Percentiles rank a stretch among this genome's conserved stretches.
Conservation (phyloP, 306 rosid genomes). For the Abrus precatorius region DNA sequence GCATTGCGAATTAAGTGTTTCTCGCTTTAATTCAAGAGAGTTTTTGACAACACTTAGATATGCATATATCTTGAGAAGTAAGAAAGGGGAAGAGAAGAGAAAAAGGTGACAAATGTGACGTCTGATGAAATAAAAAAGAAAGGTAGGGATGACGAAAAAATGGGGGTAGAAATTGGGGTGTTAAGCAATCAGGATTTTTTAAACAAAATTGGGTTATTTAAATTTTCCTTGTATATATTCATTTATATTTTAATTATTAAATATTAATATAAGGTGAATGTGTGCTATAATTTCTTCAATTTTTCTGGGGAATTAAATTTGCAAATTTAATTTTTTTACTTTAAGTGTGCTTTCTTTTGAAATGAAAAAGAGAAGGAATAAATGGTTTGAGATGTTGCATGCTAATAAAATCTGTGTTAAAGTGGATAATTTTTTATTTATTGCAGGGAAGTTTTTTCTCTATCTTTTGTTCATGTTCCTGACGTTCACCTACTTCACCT, state of each 20-base stretch:
- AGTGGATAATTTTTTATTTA: slow-evolving; percentile 7
- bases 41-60: too few relatives aligned
- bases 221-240: background rate
- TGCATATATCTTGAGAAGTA: background rate
- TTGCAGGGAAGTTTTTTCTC: slow-evolving; percentile 82
- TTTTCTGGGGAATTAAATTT: background rate
- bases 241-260: background rate
- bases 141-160: background rate
- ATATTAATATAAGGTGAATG: background rate
- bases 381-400: background rate
- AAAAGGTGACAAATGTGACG: background rate
- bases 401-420: background rate
- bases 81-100: background rate
- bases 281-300: background rate
- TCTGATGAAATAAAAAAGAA: too few relatives aligned
- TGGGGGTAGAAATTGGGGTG: too few relatives aligned
- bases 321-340: background rate
- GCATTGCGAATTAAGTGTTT: background rate
- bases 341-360: slow-evolving; percentile 14
- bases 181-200: too few relatives aligned
- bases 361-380: background rate
- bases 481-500: slow-evolving; percentile 94
- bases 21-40: too few relatives aligned
- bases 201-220: background rate
- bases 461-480: slow-evolving; percentile 91